Evolutionary conservation across 164 flowering plant species (phyloP), one percentile per base, ranked within the genome.

Genomic region (Dillenia suffruticosa): DNA sequence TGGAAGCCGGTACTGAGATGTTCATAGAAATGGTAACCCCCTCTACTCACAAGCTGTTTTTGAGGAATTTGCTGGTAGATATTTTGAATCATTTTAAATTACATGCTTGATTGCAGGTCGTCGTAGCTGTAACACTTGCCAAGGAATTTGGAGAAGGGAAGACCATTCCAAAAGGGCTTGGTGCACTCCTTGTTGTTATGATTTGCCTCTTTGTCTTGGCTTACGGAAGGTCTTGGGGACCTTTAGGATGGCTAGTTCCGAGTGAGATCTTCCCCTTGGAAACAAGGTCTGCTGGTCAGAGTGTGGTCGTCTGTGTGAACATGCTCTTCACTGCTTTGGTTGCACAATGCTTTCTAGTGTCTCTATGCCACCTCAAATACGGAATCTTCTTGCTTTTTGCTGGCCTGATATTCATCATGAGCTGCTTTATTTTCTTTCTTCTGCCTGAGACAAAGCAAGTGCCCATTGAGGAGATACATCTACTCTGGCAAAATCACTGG

Each of bases 151-250:
- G 96, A 44, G 72, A 87, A 50, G 94, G 96, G 13, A 70, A 59
- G 12, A 17, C 2, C 1, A 74, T 90, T 8, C 71, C 93, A 12
- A 84, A 78, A 73, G 84, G 81, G 10, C 52, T 77, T 12, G 80
- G 88, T 5, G 46, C 70, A 43, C 60, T 84, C 57, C 92, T 90
- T 0, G 97, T 93, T 14, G 49, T 89, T 12, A 17, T 82, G 64
- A 83, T 87, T 24, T 87, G 81, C 72, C 44, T 83, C 13, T 93
- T 90, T 56, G 88, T 84, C 14, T 43, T 83, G 51, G 85, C 84
- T n/a, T 86, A 73, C 50, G 91, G 91, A 51, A 73, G 97, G 75
- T 87, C 98, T 8, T 94, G 97, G 98, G 97, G 98, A 0, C 98
- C 96, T 11, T 73, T 94, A 5, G 96, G 96, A 13, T 94, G 97